Base-by-base conservation (phyloP, 2,329 filamentous ascomycete species). In the Rutstroemia sp. region DNA sequence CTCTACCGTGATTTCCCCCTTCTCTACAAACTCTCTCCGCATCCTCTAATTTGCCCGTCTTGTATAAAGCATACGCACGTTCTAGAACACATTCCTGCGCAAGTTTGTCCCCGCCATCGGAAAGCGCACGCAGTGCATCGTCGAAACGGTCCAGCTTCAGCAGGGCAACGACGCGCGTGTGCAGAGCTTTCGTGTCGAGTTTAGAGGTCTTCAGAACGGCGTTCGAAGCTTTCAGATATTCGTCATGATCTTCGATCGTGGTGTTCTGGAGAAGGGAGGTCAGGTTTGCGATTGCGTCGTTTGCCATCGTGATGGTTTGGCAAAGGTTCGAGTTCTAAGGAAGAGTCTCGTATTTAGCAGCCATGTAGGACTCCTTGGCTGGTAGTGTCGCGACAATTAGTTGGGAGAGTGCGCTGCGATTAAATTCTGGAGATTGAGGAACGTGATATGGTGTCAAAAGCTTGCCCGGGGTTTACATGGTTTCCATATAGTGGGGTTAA, bases 1-100 rank as follows among this genome's bases (percentile, higher is more conserved):
- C 65, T 40, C 68, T 65, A 34, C 53, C 61, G 1, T 60, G 57
- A n/a, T 54, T 23, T n/a, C 23, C 36, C 5, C 21, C 21, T n/a
- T 21, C 45, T 19, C 23, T 42, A 17, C 38, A 48, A 38, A 54
- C 36, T 25, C 19, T 65, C 17, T 79, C 77, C 19, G 89, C 88
- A 56, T 86, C 84, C 19, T 78, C 74, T 1, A 89, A 78, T 61
- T 83, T 78, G 23, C 88, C 87, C 0, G 82, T 80, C 74, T 92
- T 94, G 74, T 94, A 95, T 19, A 92, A 78, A n/a, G 87, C 86
- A 73, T 95, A 95, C 2, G 87, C 82, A 68, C 85, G 85, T 70
- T 92, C 89, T 45, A 92, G 76, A 16, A 73, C 67, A 62, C 85
- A 88, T 57, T 73, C 72, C 40, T 79, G 74, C 67, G 84, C 81